Evolutionary conservation across 225 moss, liverwort and hornwort genomes (phyloP), one percentile per base, ranked within the genome.

Genomic region (Anthoceros angustus): DNA sequence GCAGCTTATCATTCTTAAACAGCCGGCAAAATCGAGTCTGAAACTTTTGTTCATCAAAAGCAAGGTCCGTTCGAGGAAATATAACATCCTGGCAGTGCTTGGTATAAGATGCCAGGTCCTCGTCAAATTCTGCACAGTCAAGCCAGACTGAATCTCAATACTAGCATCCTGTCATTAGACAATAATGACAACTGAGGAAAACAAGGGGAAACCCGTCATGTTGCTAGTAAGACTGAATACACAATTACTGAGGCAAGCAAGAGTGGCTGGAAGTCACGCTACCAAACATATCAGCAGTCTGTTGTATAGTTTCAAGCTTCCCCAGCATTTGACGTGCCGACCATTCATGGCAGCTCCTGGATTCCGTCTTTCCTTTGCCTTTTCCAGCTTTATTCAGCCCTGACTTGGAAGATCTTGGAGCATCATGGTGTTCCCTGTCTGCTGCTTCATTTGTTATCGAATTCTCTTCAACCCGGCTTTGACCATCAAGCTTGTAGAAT

Each of bases 31-130:
- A 86, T 60, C 73, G 66, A 65, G 86, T 82, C 62, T 79, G 72
- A 2, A 83, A 61, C 50, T 74, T 71, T 70, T 77, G 71, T 50
- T 86, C 80, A 42, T 77, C 85, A 69, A 71, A 69, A 43, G 84
- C 76, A 26, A 70, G 68, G 61, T 77, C 79, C 18, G 74, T 70
- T 39, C 78, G 82, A 39, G 82, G 65, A 66, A 86, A 92, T 38
- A 98, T 82, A 12, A 85, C 81, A 63, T 92, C 83, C 41, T 77
- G 86, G 70, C 95, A 98, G 39, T 92, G 86, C 69, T 77, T 78
- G 73, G 91, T 68, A 50, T 98, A 98, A 21, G 71, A 76, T 68
- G 78, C 71, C 23, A 98, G 79, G 74, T 80, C 80, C 75, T 84
- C 77, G 50, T 92, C 80, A 39, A 73, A 70, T 62, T 81, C 90